These are phyloP conservation scores for Cucurbita moschata DNA, from an alignment of 306 rosid species.

Conservation along the genomic window DNA sequence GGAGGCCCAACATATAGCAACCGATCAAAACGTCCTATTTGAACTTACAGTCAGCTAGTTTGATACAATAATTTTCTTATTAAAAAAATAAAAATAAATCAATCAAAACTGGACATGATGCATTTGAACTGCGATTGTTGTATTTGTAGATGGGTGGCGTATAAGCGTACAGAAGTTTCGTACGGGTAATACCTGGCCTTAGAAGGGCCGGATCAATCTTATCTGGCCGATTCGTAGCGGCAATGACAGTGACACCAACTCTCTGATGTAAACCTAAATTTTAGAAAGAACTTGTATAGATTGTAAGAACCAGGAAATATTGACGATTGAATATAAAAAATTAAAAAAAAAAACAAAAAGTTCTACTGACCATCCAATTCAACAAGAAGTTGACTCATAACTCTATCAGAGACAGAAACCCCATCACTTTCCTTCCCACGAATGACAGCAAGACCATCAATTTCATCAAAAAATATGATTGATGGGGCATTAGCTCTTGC, in stretches of 20 bases:
- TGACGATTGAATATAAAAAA: too few species aligned
- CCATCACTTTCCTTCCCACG: constrained; percentile 86
- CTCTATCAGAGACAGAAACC: constrained; percentile 82
- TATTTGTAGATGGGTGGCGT: neutral
- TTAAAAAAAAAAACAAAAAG: neutral
- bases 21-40: constrained; percentile 83
- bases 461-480: constrained; percentile 77
- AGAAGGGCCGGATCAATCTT: constrained; percentile 80
- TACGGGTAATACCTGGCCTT: constrained; percentile 50
- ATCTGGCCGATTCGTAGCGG: constrained; percentile 93
- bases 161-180: neutral
- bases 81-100: neutral
- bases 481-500: constrained; percentile 97
- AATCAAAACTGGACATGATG: neutral
- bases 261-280: constrained; percentile 72
- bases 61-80: neutral
- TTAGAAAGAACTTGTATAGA: constrained; percentile 1
- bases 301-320: neutral
- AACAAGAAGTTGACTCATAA: constrained; percentile 83
- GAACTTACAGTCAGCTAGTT: neutral
- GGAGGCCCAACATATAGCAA: constrained; percentile 86
- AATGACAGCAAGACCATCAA: constrained; percentile 70
- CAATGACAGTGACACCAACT: constrained; percentile 72
- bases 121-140: neutral
- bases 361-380: constrained; percentile 76